These are phyloP conservation scores for Puccinia brachypodii DNA, from an alignment of 1,284 basidiomycete species.

Conservation along the genomic window DNA sequence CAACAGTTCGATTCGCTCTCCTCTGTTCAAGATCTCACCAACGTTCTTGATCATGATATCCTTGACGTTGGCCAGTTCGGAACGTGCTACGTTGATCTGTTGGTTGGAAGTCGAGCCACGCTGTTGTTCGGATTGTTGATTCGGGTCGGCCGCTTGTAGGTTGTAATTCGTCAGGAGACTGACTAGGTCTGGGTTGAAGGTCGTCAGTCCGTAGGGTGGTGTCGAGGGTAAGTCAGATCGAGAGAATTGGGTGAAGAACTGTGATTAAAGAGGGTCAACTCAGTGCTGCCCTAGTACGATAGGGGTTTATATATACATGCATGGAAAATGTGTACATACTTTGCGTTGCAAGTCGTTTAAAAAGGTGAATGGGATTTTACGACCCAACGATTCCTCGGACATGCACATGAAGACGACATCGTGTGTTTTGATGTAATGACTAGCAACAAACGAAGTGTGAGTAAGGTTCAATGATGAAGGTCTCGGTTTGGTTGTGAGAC, in stretches of 20 bases:
- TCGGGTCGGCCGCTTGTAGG: slow-evolving; percentile 70
- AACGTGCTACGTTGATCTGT: slow-evolving; percentile 83
- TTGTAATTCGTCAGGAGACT: slow-evolving; percentile 66
- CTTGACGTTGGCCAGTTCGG: slow-evolving; percentile 87
- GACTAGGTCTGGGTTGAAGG: slow-evolving; percentile 59
- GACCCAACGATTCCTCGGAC: slow-evolving; percentile 72
- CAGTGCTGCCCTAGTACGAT: no score
- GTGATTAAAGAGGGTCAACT: no score
- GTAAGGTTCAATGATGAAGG: neutral
- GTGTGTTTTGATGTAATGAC: slow-evolving; percentile 74
- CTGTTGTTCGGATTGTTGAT: slow-evolving; percentile 75
- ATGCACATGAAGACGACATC: slow-evolving; percentile 86
- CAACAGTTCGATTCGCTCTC: slow-evolving; percentile 91
- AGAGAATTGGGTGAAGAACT: slow-evolving; percentile 65
- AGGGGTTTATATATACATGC: no score
- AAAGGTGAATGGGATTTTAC: slow-evolving; percentile 88
- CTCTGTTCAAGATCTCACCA: slow-evolving; percentile 79
- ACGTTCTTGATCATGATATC: slow-evolving; percentile 80
- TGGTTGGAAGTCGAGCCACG: slow-evolving; percentile 73
- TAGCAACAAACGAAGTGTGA: slow-evolving; percentile 61
- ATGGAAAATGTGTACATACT: no score
- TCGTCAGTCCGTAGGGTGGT: slow-evolving; percentile 59
- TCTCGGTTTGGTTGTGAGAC: neutral
- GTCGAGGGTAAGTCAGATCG: slow-evolving; percentile 59
- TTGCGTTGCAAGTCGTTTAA: slow-evolving; percentile 78